phyloP scores from a whole-genome alignment of 148 eudicot genomes.

The Camellia lanceoleosa region DNA sequence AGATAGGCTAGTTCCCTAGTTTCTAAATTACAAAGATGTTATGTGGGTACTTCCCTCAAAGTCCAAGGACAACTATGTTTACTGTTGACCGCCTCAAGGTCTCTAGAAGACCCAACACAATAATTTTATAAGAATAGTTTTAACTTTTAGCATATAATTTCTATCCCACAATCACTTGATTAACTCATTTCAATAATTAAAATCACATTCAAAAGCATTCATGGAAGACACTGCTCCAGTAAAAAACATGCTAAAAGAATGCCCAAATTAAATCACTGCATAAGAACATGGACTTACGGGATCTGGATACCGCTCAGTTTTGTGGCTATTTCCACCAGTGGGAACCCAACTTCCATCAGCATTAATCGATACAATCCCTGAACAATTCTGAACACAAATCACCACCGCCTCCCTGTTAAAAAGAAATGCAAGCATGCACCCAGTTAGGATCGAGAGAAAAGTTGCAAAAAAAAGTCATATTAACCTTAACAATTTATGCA shows the following conservation, averaged over 20 bases:
- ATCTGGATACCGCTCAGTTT: conserved; percentile 56
- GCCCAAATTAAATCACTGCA: not conserved
- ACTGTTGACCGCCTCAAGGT: not conserved
- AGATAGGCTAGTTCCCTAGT: not conserved
- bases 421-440: not conserved
- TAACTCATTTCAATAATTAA: not conserved
- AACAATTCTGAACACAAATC: conserved; percentile 56
- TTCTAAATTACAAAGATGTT: not conserved
- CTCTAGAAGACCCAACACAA: not conserved
- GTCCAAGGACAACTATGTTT: not conserved
- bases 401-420: conserved; percentile 63
- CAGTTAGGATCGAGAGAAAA: not conserved
- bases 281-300: conserved; percentile 51
- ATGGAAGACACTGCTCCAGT: not conserved
- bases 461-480: not conserved
- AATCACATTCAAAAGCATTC: not conserved
- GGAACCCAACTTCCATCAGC: conserved; percentile 80
- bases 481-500: not conserved
- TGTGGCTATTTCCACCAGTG: conserved; percentile 46
- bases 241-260: not conserved
- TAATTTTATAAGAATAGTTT: not conserved
- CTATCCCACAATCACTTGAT: not conserved
- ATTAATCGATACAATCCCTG: conserved; percentile 61
- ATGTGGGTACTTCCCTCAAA: not conserved
- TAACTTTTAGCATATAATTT: not conserved